These are phyloP conservation scores for Trifolium dubium DNA, from an alignment of 306 rosid genomes.

Conservation along the genomic window DNA sequence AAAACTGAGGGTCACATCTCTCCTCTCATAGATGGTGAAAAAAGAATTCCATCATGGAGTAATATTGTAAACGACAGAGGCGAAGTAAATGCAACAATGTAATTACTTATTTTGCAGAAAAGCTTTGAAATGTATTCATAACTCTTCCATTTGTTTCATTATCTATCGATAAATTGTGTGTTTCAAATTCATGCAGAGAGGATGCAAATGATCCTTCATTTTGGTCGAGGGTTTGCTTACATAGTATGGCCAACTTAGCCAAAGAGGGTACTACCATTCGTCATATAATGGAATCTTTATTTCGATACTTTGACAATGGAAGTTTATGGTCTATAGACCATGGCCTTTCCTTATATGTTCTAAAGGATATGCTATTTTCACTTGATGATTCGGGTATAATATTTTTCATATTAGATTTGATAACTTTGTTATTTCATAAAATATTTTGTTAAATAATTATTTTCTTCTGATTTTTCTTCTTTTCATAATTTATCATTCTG, in stretches of 20 bases:
- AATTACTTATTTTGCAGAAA: constrained; percentile 2
- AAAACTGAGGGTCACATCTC: neutral
- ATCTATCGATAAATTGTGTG: neutral
- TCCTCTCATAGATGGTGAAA: constrained; percentile 2
- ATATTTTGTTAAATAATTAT: constrained; percentile 29
- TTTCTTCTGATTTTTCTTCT: constrained; percentile 15
- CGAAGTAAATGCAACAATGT: constrained; percentile 20
- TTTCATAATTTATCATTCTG: constrained; percentile 13
- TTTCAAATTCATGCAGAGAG: constrained; percentile 54
- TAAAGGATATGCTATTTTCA: constrained; percentile 73
- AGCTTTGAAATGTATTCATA: constrained; percentile 1
- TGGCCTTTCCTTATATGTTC: constrained; percentile 74
- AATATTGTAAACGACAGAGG: constrained; percentile 7
- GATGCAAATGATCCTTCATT: constrained; percentile 72
- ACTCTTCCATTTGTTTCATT: neutral
- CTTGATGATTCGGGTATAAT: constrained; percentile 76
- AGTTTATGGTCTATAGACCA: constrained; percentile 67
- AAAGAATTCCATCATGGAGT: constrained; percentile 14
- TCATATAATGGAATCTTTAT: constrained; percentile 84
- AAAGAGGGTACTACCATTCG: constrained; percentile 87
- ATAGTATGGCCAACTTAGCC: constrained; percentile 87
- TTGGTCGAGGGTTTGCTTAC: constrained; percentile 91
- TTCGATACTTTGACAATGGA: constrained; percentile 75
- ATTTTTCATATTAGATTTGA: constrained; percentile 13
- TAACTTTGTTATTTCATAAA: constrained; percentile 16